Evolutionary conservation across 2,329 filamentous ascomycete species (phyloP).

Genomic region (Fusarium temperatum): DNA sequence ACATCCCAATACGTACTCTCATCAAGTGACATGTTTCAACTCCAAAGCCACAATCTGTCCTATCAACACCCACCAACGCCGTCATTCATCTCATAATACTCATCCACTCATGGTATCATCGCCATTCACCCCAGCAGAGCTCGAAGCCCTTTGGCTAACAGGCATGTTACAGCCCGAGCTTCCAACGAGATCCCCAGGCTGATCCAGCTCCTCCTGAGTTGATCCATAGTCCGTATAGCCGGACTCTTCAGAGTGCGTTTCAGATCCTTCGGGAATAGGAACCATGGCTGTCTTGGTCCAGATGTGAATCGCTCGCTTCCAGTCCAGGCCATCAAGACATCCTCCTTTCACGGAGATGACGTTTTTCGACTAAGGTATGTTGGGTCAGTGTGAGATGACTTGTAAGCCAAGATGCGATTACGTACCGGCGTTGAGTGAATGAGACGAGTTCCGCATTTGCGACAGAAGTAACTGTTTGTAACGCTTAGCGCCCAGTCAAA

Average conservation of each 20-base stretch:
- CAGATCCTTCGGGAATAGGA: constrained; percentile 71
- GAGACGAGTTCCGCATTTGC: constrained; percentile 70
- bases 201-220: constrained; percentile 58
- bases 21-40: constrained; percentile 11
- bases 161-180: constrained; percentile 43
- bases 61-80: neutral
- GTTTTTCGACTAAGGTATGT: constrained; percentile 57
- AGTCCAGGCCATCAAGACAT: constrained; percentile 70
- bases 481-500: constrained; percentile 4
- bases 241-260: constrained; percentile 65
- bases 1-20: neutral
- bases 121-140: constrained; percentile 15
- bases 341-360: constrained; percentile 74
- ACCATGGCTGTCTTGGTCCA: constrained; percentile 75
- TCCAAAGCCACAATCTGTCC: constrained; percentile 4
- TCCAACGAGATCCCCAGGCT: constrained; percentile 53
- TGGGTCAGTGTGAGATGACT: constrained; percentile 8
- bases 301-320: constrained; percentile 70
- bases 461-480: constrained; percentile 68
- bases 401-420: neutral
- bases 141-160: neutral
- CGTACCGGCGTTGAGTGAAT: constrained; percentile 68
- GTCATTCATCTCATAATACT: neutral
- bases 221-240: constrained; percentile 53
- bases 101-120: neutral